Percentiles rank a stretch among this genome's conserved stretches.
These are phyloP conservation scores for Cardamine occulta DNA, from an alignment of 345 rosid genomes.

Conservation along the genomic window DNA sequence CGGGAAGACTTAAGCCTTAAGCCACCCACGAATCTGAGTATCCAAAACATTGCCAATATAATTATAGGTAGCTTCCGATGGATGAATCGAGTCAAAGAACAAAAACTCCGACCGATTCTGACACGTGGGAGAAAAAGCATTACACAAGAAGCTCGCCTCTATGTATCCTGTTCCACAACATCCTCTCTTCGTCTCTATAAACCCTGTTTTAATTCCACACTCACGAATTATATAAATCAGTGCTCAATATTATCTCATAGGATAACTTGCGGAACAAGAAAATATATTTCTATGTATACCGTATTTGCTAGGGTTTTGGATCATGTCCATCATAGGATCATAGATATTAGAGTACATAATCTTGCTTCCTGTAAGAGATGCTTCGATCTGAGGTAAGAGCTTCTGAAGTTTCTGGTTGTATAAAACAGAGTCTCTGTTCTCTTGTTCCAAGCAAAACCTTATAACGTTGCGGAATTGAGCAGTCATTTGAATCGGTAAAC, in stretches of 20 bases:
- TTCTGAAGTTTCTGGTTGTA: constrained; percentile 10
- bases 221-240: too few relatives aligned
- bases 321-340: constrained; percentile 7
- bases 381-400: background rate
- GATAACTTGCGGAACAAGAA: background rate
- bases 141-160: constrained; percentile 49
- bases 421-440: constrained; percentile 5
- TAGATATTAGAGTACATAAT: background rate
- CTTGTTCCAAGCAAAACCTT: constrained; percentile 3
- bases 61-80: constrained; percentile 47
- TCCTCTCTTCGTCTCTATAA: constrained; percentile 48
- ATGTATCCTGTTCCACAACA: constrained; percentile 54
- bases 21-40: constrained; percentile 18
- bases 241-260: background rate
- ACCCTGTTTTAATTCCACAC: constrained; percentile 41
- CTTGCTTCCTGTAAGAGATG: constrained; percentile 5
- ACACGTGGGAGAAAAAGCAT: constrained; percentile 40
- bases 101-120: constrained; percentile 41
- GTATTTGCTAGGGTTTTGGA: background rate
- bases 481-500: constrained; percentile 32
- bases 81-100: constrained; percentile 62
- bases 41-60: background rate
- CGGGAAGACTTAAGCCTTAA: background rate
- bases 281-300: background rate
- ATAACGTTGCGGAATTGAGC: background rate